A percentile compares a stretch with the other conserved stretches of the same genome.
phyloP scores from a whole-genome alignment of 257 asterid genomes.

The Coffea canephora region DNA sequence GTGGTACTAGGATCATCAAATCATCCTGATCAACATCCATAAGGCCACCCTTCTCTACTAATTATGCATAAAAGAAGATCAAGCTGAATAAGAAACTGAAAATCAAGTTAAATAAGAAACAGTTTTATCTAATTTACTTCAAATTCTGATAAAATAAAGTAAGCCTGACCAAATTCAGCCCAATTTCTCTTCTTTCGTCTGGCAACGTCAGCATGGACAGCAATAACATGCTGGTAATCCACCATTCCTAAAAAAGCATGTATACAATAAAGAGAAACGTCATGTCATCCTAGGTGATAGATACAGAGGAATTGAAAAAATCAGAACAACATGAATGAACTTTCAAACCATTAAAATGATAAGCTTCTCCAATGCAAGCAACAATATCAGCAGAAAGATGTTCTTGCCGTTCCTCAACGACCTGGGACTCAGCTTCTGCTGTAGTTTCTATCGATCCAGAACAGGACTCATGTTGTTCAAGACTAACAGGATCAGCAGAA shows the following conservation, averaged over 20 bases:
- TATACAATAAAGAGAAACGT: slow-evolving; percentile 18
- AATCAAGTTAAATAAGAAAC: not conserved
- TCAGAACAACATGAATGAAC: not conserved
- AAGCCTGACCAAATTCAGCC: slow-evolving; percentile 63
- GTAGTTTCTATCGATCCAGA: slow-evolving; percentile 30
- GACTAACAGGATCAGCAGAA: slow-evolving; percentile 29
- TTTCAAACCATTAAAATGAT: slow-evolving; percentile 66
- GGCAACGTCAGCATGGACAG: slow-evolving; percentile 72
- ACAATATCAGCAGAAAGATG: slow-evolving; percentile 70
- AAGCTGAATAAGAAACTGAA: slow-evolving; percentile 9
- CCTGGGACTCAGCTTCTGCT: slow-evolving; percentile 34
- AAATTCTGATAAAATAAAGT: slow-evolving; percentile 24
- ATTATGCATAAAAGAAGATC: slow-evolving; percentile 21
- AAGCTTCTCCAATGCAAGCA: slow-evolving; percentile 66
- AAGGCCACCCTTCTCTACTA: slow-evolving; percentile 54
- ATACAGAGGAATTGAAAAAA: not conserved
- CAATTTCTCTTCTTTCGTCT: slow-evolving; percentile 69
- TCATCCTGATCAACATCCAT: slow-evolving; percentile 76
- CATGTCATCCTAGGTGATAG: not conserved
- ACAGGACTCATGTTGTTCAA: slow-evolving; percentile 25
- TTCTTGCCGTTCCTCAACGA: slow-evolving; percentile 33
- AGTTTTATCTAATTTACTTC: slow-evolving; percentile 9
- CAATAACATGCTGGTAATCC: slow-evolving; percentile 91
- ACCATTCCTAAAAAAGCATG: slow-evolving; percentile 62
- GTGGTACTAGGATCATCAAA: slow-evolving; percentile 77